Evolutionary conservation across 2,329 filamentous ascomycete genomes (phyloP).

Genomic region (Daldinia eschscholtzii): DNA sequence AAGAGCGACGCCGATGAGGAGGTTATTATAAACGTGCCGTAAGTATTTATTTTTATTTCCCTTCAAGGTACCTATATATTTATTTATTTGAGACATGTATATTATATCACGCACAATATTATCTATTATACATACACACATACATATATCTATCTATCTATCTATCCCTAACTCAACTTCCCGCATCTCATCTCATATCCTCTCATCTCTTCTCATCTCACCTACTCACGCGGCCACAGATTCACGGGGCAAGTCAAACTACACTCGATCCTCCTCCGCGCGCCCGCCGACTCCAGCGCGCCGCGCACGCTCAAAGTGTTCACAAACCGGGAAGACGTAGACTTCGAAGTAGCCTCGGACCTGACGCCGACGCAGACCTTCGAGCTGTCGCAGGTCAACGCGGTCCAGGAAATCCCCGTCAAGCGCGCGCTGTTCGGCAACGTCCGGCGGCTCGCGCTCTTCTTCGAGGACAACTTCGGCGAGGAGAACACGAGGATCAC

Average conservation of each 20-base stretch:
- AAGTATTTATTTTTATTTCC: conserved; percentile 54
- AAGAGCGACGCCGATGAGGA: conserved; percentile 92
- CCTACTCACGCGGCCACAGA: conserved; percentile 58
- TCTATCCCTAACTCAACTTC: no score
- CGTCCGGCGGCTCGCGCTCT: conserved; percentile 84
- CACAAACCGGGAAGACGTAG: conserved; percentile 87
- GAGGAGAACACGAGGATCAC: conserved; percentile 83
- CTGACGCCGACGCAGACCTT: conserved; percentile 75
- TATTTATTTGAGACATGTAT: background rate
- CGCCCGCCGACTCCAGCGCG: conserved; percentile 76
- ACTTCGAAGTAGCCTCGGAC: conserved; percentile 82
- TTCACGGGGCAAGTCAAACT: conserved; percentile 96
- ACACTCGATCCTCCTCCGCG: conserved; percentile 88
- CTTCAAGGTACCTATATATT: background rate
- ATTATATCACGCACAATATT: background rate
- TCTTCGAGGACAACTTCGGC: conserved; percentile 92
- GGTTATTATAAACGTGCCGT: conserved; percentile 92
- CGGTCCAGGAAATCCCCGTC: conserved; percentile 88
- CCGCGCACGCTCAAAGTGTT: conserved; percentile 89
- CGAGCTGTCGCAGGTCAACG: conserved; percentile 79
- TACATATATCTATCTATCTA: background rate
- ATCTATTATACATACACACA: background rate
- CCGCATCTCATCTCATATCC: background rate
- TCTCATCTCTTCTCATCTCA: background rate
- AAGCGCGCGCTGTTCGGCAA: conserved; percentile 90